Percentiles rank a stretch among this genome's conserved stretches.
Evolutionary conservation across 225 moss, liverwort and hornwort genomes (phyloP).

Genomic region (Marchantia polymorpha): DNA sequence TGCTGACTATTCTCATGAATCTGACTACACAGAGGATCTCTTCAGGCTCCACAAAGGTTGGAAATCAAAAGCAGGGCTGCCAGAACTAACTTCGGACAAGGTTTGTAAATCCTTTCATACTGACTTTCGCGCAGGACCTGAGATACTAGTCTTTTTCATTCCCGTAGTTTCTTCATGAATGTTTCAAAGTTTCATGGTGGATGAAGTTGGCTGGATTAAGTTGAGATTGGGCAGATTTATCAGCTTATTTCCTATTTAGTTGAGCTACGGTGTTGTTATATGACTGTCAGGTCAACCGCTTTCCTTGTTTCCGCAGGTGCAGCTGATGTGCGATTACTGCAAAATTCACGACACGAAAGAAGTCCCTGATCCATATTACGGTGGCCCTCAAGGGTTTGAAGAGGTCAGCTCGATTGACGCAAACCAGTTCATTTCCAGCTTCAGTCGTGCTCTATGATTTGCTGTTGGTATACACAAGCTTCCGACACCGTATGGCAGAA

Average conservation of each 20-base stretch:
- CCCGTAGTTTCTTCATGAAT: too few relatives aligned
- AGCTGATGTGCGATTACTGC: conserved; percentile 53
- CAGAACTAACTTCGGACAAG: conserved; percentile 38
- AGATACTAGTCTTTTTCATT: too few relatives aligned
- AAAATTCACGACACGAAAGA: conserved; percentile 50
- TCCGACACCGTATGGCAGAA: not conserved
- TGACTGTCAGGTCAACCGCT: not conserved
- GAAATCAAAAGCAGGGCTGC: conserved; percentile 31
- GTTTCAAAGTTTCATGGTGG: too few relatives aligned
- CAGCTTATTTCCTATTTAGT: not conserved
- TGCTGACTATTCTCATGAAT: conserved; percentile 2
- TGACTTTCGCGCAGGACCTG: not conserved
- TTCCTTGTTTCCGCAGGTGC: conserved; percentile 31
- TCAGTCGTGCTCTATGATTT: not conserved
- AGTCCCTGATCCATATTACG: conserved; percentile 97
- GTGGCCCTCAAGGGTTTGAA: conserved; percentile 94
- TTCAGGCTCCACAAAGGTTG: conserved; percentile 39
- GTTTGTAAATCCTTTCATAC: conserved; percentile 18
- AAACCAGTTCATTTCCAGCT: not conserved
- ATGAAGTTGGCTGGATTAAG: too few relatives aligned
- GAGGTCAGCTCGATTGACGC: conserved; percentile 40
- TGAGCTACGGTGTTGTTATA: not conserved
- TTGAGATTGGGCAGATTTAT: not conserved
- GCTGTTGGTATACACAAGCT: not conserved
- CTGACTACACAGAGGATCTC: conserved; percentile 38